Evolutionary conservation across 345 rosid genomes (phyloP).

Genomic region (Linum tenue): DNA sequence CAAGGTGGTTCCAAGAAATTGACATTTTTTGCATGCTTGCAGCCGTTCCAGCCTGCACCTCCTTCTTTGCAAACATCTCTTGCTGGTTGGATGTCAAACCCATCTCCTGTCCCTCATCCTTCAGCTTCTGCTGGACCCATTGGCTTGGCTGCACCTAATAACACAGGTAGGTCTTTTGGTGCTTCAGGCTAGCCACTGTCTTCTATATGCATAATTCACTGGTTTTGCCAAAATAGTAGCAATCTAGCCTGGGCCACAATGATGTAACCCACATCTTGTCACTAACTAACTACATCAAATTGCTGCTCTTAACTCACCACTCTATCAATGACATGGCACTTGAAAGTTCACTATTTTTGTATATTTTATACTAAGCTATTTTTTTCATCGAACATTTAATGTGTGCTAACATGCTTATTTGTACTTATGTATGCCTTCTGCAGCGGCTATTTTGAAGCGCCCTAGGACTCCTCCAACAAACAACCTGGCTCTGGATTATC

Average conservation of each 20-base stretch:
- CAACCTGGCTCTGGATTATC: constrained; percentile 57
- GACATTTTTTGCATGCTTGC: constrained; percentile 16
- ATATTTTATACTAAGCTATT: neutral
- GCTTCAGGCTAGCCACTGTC: constrained; percentile 19
- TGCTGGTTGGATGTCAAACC: constrained; percentile 70
- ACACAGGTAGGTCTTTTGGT: constrained; percentile 39
- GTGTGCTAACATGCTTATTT: neutral
- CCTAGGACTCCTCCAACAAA: constrained; percentile 58
- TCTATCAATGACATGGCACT: neutral
- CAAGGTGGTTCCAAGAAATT: neutral
- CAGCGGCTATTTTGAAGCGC: constrained; percentile 54
- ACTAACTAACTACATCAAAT: neutral
- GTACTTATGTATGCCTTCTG: constrained; percentile 7
- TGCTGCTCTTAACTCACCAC: neutral
- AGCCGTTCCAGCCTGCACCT: constrained; percentile 69
- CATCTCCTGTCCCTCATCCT: constrained; percentile 40
- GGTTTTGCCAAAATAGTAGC: constrained; percentile 13
- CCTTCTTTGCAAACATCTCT: constrained; percentile 58
- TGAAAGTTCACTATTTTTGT: neutral
- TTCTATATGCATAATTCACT: neutral
- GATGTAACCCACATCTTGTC: neutral
- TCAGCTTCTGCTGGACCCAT: constrained; percentile 40
- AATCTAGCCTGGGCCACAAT: neutral
- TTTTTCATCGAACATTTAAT: neutral
- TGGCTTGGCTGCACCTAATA: constrained; percentile 43